These are phyloP conservation scores for Neurospora discreta DNA, from an alignment of 495 filamentous ascomycete genomes.

Conservation along the genomic window DNA sequence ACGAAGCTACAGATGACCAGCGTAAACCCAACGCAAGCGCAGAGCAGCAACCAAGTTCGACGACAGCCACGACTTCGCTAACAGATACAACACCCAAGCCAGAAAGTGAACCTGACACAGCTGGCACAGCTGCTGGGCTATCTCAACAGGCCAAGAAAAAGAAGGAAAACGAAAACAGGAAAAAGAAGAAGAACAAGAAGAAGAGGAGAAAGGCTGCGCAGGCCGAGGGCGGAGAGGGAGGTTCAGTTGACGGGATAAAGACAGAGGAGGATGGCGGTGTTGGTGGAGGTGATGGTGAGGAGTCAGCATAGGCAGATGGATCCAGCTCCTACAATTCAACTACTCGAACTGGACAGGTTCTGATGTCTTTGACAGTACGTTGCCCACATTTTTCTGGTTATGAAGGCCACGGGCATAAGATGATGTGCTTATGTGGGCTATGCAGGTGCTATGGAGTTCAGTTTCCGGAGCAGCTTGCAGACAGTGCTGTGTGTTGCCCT, in stretches of 20 bases:
- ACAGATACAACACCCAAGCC: neutral
- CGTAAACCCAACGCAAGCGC: neutral
- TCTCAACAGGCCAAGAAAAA: constrained; percentile 33
- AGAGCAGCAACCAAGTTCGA: constrained; percentile 4
- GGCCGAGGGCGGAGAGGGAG: neutral
- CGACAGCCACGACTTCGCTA: constrained; percentile 10
- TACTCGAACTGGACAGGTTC: neutral
- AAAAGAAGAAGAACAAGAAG: constrained; percentile 15
- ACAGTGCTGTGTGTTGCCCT: neutral
- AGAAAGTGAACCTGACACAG: neutral
- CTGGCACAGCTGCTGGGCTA: neutral
- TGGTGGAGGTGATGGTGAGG: neutral
- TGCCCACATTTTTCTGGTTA: neutral
- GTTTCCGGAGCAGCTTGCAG: neutral
- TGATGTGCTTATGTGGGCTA: neutral
- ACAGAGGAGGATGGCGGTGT: neutral
- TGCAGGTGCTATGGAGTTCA: neutral
- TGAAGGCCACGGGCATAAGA: neutral
- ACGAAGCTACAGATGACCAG: neutral
- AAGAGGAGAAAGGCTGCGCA: neutral
- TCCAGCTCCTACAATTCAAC: neutral
- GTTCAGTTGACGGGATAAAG: neutral
- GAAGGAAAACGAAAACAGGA: constrained; percentile 38
- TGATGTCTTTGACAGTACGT: neutral
- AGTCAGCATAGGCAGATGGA: neutral